Conservation (phyloP, 2,329 filamentous ascomycete species). For the Colletotrichum sp. region DNA sequence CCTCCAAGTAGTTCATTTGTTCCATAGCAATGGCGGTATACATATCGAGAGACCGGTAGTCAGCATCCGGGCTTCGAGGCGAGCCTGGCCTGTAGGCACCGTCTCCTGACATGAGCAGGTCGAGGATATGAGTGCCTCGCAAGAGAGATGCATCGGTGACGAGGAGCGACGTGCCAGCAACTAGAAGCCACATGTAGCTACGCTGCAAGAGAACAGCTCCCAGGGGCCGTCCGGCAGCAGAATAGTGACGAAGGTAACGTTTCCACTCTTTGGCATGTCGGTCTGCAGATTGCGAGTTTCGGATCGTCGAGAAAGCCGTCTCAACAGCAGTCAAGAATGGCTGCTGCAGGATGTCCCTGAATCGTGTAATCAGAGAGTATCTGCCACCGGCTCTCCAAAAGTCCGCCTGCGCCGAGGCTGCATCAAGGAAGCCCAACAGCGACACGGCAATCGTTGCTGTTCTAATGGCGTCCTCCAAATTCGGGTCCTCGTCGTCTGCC, state of each 20-base stretch:
- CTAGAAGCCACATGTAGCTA: slow-evolving; percentile 85
- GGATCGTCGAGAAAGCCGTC: slow-evolving; percentile 87
- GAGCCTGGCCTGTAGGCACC: slow-evolving; percentile 50
- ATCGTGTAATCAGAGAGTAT: slow-evolving; percentile 71
- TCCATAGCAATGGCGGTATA: slow-evolving; percentile 78
- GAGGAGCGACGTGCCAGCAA: slow-evolving; percentile 78
- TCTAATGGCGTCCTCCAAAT: slow-evolving; percentile 69
- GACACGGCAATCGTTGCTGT: slow-evolving; percentile 82
- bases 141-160: slow-evolving; percentile 67
- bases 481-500: slow-evolving; percentile 60
- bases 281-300: slow-evolving; percentile 75
- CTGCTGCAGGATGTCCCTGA: slow-evolving; percentile 80
- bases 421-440: slow-evolving; percentile 88
- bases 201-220: slow-evolving; percentile 91
- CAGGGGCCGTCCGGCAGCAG: slow-evolving; percentile 77
- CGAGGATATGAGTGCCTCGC: slow-evolving; percentile 70
- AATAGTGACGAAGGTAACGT: slow-evolving; percentile 83
- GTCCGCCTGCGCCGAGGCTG: slow-evolving; percentile 75
- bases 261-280: slow-evolving; percentile 83
- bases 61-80: slow-evolving; percentile 50
- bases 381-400: slow-evolving; percentile 84
- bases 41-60: slow-evolving; percentile 62
- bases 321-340: slow-evolving; percentile 86
- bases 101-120: slow-evolving; percentile 70
- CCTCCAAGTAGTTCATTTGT: slow-evolving; percentile 86